Evolutionary conservation across 805 yeast species (phyloP).

Genomic region (Starmerella sirachaensis): DNA sequence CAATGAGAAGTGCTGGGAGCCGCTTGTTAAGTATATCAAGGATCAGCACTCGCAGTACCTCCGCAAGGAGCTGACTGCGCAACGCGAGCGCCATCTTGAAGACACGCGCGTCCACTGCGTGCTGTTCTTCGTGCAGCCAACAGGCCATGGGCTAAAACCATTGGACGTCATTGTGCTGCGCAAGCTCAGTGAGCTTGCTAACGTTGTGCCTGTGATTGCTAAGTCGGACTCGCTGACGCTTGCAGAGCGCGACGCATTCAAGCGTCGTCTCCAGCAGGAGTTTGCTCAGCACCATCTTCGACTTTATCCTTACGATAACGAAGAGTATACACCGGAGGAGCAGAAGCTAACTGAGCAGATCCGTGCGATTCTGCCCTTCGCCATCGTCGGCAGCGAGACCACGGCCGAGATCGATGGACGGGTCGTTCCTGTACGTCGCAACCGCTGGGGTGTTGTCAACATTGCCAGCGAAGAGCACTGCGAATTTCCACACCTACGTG

Average conservation of each 20-base stretch:
- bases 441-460: slow-evolving; percentile 86
- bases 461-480: slow-evolving; percentile 92
- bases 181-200: slow-evolving; percentile 77
- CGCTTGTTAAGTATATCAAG: slow-evolving; percentile 82
- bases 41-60: slow-evolving; percentile 87
- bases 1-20: slow-evolving; percentile 95
- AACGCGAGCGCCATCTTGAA: slow-evolving; percentile 66
- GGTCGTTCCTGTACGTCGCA: slow-evolving; percentile 76
- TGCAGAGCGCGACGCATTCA: slow-evolving; percentile 69
- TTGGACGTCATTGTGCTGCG: slow-evolving; percentile 73
- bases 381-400: slow-evolving; percentile 81
- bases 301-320: slow-evolving; percentile 65
- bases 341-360: slow-evolving; percentile 26
- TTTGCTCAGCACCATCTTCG: slow-evolving; percentile 59
- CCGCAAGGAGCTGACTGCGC: slow-evolving; percentile 89
- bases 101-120: slow-evolving; percentile 93
- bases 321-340: slow-evolving; percentile 34
- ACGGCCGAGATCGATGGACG: slow-evolving; percentile 68
- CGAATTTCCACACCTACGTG: slow-evolving; percentile 88
- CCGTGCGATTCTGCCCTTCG: slow-evolving; percentile 57
- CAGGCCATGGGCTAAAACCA: slow-evolving; percentile 70
- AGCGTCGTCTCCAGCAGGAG: slow-evolving; percentile 61
- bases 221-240: slow-evolving; percentile 82
- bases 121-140: slow-evolving; percentile 81
- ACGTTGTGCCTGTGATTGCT: slow-evolving; percentile 91